These are phyloP conservation scores for Monosporozyma yasuniensis DNA, from an alignment of 805 yeast genomes.

Conservation along the genomic window DNA sequence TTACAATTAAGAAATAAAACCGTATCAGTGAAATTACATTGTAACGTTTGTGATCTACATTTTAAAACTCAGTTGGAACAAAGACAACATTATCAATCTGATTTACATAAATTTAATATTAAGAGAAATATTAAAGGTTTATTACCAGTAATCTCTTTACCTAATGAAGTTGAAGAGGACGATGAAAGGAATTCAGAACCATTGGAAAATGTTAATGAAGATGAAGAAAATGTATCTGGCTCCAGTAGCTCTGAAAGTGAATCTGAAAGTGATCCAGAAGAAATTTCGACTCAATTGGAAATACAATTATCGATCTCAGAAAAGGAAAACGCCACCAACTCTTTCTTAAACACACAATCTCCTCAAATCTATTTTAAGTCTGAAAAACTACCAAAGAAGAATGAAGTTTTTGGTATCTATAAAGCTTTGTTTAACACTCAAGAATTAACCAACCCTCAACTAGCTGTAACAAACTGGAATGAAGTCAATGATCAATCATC, in stretches of 20 bases:
- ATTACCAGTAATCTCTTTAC: constrained; percentile 41
- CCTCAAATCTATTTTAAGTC: constrained; percentile 58
- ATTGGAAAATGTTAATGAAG: constrained; percentile 21
- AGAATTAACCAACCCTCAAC: constrained; percentile 41
- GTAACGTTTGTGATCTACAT: constrained; percentile 22
- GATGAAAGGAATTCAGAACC: constrained; percentile 28
- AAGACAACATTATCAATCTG: constrained; percentile 47
- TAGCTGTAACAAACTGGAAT: constrained; percentile 37
- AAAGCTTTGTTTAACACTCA: constrained; percentile 47
- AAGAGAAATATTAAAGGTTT: constrained; percentile 43
- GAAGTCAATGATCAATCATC: constrained; percentile 12
- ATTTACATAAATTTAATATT: constrained; percentile 49
- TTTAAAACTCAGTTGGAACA: constrained; percentile 13
- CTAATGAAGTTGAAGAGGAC: constrained; percentile 48
- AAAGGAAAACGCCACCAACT: constrained; percentile 30
- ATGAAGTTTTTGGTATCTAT: constrained; percentile 50
- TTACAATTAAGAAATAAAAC: constrained; percentile 12
- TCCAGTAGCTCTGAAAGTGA: constrained; percentile 2
- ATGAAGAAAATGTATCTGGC: constrained; percentile 5
- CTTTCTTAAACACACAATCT: constrained; percentile 52
- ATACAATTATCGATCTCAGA: constrained; percentile 9
- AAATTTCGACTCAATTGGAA: constrained; percentile 11
- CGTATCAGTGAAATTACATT: constrained; percentile 7
- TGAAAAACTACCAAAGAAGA: constrained; percentile 28
- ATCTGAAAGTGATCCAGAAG: constrained; percentile 15